Conservation (phyloP, 148 eudicot genomes). For the Gaultheria prostrata region DNA sequence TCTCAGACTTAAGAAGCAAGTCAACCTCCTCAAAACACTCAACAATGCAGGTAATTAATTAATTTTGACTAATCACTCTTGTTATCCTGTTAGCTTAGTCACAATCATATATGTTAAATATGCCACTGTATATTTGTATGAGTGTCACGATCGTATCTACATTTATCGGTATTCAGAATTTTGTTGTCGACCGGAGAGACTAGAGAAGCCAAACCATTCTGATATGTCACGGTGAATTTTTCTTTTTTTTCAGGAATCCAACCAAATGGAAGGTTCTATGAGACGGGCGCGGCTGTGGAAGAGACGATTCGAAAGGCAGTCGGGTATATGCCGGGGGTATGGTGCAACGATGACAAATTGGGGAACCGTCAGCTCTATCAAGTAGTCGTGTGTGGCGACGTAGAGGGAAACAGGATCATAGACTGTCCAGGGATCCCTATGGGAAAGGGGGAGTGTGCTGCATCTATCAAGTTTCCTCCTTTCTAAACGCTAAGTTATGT, state of each 20-base stretch:
- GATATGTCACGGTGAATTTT: not conserved
- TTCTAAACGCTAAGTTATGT: not conserved
- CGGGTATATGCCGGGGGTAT: not conserved
- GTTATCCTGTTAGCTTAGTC: not conserved
- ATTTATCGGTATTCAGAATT: too few relatives aligned
- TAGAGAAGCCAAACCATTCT: too few relatives aligned
- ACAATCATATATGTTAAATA: not conserved
- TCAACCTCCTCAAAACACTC: not conserved
- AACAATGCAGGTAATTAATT: not conserved
- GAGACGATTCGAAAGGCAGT: not conserved
- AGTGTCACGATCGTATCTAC: too few relatives aligned
- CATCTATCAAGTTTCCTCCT: constrained; percentile 2
- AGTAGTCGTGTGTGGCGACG: not conserved
- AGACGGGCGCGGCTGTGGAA: not conserved
- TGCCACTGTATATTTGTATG: too few relatives aligned
- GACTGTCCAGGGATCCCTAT: constrained; percentile 5
- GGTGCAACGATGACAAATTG: not conserved
- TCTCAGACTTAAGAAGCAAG: not conserved
- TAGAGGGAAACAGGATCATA: not conserved
- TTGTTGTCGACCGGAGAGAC: too few relatives aligned
- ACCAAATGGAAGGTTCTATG: constrained; percentile 3
- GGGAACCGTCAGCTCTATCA: constrained; percentile 9
- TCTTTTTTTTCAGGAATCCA: not conserved
- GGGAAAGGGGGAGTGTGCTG: constrained; percentile 5
- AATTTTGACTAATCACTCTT: not conserved